Conservation (phyloP, 2,329 filamentous ascomycete genomes). For the Neocucurbitaria cava region DNA sequence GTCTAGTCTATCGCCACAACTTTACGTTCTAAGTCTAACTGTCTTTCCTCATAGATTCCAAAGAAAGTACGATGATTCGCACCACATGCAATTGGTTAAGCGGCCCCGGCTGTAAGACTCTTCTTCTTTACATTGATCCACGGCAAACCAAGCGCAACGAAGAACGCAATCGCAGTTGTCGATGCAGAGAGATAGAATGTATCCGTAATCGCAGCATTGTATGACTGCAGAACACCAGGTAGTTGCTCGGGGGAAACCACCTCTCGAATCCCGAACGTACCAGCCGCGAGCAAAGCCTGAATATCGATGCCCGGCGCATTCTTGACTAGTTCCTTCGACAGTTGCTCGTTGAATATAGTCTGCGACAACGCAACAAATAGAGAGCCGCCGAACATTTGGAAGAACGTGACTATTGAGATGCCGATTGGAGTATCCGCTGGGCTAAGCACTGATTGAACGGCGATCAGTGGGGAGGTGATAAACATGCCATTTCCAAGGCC, state of each 20-base stretch:
- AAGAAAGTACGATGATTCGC: too few species aligned
- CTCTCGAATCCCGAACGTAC: conserved; percentile 63
- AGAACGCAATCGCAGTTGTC: conserved; percentile 48
- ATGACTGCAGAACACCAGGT: conserved; percentile 62
- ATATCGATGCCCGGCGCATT: conserved; percentile 48
- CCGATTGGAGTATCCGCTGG: conserved; percentile 48
- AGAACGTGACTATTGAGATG: conserved; percentile 58
- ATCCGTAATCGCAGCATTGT: conserved; percentile 64
- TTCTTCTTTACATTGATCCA: conserved; percentile 63
- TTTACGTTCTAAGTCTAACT: too few species aligned
- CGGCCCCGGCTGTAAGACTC: conserved; percentile 6
- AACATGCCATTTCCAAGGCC: conserved; percentile 49
- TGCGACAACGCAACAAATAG: conserved; percentile 69
- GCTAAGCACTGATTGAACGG: conserved; percentile 50
- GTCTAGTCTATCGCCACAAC: too few species aligned
- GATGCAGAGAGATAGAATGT: conserved; percentile 62
- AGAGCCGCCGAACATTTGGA: conserved; percentile 68
- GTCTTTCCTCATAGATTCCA: too few species aligned
- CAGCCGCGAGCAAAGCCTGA: conserved; percentile 49
- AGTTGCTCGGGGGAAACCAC: conserved; percentile 59
- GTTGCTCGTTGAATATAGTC: conserved; percentile 69
- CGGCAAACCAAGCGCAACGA: conserved; percentile 63
- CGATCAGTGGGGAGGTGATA: conserved; percentile 49
- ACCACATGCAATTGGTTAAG: not conserved
- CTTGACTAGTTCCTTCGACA: conserved; percentile 59